These are phyloP conservation scores for Dictyostelium firmibasis DNA, from an alignment of 78 protist species.

Conservation along the genomic window DNA sequence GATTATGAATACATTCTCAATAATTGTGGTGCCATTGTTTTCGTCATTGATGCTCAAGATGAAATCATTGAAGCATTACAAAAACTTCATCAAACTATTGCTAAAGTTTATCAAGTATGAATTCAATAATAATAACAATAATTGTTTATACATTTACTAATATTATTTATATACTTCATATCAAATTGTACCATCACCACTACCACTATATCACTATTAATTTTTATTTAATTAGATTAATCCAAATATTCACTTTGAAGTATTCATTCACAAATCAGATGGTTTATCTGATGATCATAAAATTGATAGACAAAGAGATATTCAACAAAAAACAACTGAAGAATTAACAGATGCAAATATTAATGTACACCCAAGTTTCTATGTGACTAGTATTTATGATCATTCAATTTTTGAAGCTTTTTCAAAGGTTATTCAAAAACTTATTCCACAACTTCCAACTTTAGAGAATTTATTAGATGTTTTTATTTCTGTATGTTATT, in stretches of 20 bases:
- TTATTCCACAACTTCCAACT: constrained; percentile 96
- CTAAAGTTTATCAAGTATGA: constrained; percentile 73
- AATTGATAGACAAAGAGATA: constrained; percentile 91
- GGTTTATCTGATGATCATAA: constrained; percentile 93
- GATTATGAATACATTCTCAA: constrained; percentile 87
- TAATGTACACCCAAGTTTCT: constrained; percentile 86
- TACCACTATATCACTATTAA: too few species aligned
- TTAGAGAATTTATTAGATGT: constrained; percentile 94
- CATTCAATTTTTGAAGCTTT: constrained; percentile 98
- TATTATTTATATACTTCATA: too few species aligned
- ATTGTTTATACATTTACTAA: not conserved
- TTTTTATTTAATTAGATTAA: constrained; percentile 85
- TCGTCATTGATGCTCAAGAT: constrained; percentile 97
- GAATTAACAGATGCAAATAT: constrained; percentile 84
- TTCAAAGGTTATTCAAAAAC: constrained; percentile 96
- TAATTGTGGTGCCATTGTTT: constrained; percentile 96
- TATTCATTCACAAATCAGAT: constrained; percentile 97
- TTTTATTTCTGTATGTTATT: constrained; percentile 83
- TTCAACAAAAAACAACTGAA: constrained; percentile 88
- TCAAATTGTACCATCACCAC: too few species aligned
- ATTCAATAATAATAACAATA: not conserved
- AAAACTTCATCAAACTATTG: constrained; percentile 81
- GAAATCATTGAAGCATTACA: constrained; percentile 80
- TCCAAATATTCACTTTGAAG: constrained; percentile 91
- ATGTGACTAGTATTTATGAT: constrained; percentile 98